Conservation (phyloP, 1,139 yeast species). For the Debaryomyces subglobosus region DNA sequence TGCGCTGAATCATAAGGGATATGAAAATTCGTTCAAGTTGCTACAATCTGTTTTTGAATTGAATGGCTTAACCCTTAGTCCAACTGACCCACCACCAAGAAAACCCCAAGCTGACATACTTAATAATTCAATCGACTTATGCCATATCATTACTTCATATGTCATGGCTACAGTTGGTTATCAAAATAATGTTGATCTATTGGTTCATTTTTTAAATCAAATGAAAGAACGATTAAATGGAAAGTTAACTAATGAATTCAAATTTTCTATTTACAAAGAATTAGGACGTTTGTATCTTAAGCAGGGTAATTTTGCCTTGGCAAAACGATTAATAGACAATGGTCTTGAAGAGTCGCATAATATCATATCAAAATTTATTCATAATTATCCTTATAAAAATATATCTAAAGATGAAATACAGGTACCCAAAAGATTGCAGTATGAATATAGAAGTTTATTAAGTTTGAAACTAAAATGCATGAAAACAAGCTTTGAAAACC, state of each 20-base stretch:
- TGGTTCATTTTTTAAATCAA: constrained; percentile 34
- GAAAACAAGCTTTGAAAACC: constrained; percentile 8
- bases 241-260: constrained; percentile 27
- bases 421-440: constrained; percentile 25
- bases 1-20: constrained; percentile 25
- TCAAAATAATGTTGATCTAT: constrained; percentile 24
- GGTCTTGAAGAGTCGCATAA: constrained; percentile 30
- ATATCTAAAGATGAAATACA: constrained; percentile 11
- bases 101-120: constrained; percentile 15
- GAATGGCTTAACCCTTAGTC: constrained; percentile 28
- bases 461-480: constrained; percentile 21
- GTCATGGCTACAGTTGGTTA: constrained; percentile 21
- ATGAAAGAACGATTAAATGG: constrained; percentile 26
- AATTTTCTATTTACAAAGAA: constrained; percentile 28
- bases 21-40: constrained; percentile 31
- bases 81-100: constrained; percentile 13
- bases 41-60: constrained; percentile 37
- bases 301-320: constrained; percentile 26
- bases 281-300: constrained; percentile 32
- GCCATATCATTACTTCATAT: constrained; percentile 30
- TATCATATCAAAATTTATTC: constrained; percentile 17
- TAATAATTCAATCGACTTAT: constrained; percentile 23
- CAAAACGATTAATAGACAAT: constrained; percentile 25
- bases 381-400: constrained; percentile 21
- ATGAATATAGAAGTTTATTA: constrained; percentile 22